Conservation (phyloP, 768 basidiomycete genomes). For the Amyloporia xantha region DNA sequence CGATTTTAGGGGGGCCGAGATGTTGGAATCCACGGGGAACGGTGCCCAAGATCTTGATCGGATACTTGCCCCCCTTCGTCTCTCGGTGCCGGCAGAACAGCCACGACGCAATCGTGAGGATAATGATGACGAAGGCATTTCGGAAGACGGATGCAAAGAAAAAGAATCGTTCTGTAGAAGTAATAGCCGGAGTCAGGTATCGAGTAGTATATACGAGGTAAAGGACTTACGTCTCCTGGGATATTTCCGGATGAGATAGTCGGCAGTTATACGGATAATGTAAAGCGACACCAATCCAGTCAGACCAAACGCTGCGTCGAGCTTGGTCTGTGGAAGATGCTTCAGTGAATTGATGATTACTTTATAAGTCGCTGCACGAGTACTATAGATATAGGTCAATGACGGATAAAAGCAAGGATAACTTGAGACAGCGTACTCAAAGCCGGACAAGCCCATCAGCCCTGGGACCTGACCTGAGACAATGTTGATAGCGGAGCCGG, state of each 20-base stretch:
- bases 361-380: slow-evolving; percentile 74
- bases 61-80: slow-evolving; percentile 56
- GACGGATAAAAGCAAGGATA: too few species aligned
- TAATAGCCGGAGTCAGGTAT: background rate
- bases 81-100: slow-evolving; percentile 65
- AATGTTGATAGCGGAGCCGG: slow-evolving; percentile 94
- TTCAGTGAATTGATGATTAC: slow-evolving; percentile 95
- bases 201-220: background rate
- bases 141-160: slow-evolving; percentile 77
- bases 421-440: slow-evolving; percentile 66
- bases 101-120: slow-evolving; percentile 86
- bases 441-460: slow-evolving; percentile 80
- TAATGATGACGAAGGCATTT: slow-evolving; percentile 82
- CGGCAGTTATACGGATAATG: slow-evolving; percentile 53
- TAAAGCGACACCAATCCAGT: slow-evolving; percentile 68
- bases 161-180: slow-evolving; percentile 49
- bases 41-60: slow-evolving; percentile 74
- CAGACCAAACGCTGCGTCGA: slow-evolving; percentile 90
- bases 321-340: slow-evolving; percentile 57
- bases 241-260: slow-evolving; percentile 44
- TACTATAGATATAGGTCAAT: slow-evolving; percentile 47
- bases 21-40: slow-evolving; percentile 83
- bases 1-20: slow-evolving; percentile 42
- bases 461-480: slow-evolving; percentile 83
- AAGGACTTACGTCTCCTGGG: slow-evolving; percentile 49